Base-by-base conservation (phyloP, 2,329 filamentous ascomycete genomes). In the Ceratocystis albifundus region DNA sequence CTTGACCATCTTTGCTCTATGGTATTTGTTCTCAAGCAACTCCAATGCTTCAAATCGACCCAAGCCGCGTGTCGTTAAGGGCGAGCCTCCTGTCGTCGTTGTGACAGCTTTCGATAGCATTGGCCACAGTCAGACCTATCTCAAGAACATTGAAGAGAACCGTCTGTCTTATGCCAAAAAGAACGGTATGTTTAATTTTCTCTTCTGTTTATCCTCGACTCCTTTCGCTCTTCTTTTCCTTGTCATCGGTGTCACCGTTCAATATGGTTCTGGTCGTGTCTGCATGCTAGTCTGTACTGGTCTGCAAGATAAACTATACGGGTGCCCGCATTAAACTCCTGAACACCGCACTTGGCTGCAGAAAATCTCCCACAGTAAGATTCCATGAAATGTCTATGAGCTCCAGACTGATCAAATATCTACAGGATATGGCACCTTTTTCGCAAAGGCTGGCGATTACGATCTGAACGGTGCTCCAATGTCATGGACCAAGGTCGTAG, bases 361-460 rank as follows among this genome's bases (percentile, higher is more conserved):
- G 20, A 50, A 64, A 64, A 48, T 55, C 28, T 28, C n/a, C 28
- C 53, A 15, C n/a, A 32, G 12, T 20, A 17, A 59, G 53, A 17
- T 36, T 2, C 53, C 28, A 20, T 25, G 32, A 59, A 59, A 32
- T 32, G 17, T 30, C 32, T 32, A n/a, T 17, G n/a, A 32, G 53
- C 32, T 20, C 22, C 50, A 41, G 20, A 53, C 67, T 68, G 66
- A 68, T 55, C 61, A 32, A 25, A 59, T 15, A 10, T 62, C n/a
- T 48, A 8, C 25, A 96, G 91, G 92, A 71, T 97, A 99, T 75
- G 82, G 84, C 46, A 88, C 87, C 50, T 92, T 96, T 80, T 88
- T 96, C 74, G 84, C 89, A 66, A 86, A 84, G 69, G 80, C 83
- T n/a, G 82, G 81, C 72, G 86, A 92, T 72, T 96, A 96, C 77